Base-by-base conservation (phyloP, 257 asterid genomes). In the Forsythia suspensa region DNA sequence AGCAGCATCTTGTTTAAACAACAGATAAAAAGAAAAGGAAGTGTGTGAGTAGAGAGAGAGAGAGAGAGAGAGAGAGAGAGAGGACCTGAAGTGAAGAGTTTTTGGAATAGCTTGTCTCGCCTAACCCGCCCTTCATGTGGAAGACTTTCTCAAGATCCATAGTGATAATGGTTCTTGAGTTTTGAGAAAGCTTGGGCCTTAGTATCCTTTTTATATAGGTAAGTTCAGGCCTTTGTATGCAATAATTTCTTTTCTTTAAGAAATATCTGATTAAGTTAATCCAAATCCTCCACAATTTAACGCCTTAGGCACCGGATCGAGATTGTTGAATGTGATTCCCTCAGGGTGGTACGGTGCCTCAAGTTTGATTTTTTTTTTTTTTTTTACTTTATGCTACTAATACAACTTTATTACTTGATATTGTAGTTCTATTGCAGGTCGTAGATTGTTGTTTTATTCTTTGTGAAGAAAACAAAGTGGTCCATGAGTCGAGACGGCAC, bases 111-210 rank as follows among this genome's bases (percentile, higher is more conserved):
- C 97, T 91, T 29, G 88, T 83, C 5, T 89, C 90, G 55, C 91
- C 96, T 34, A 73, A 57, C 2, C 98, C 98, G n/a, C 97, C 97
- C 11, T 85, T 92, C 98, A 92, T 94, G 90, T 89, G 98, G 92
- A 94, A 92, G 38, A 75, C 78, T 71, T 89, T 89, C 84, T 90
- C 86, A 59, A 94, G 85, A 86, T 92, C 97, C 98, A 94, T 89
- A 78, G 52, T 87, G 80, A 67, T 8, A 21, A 11, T 24, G 13
- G 24, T 38, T 63, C 3, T 61, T 10, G 13, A 11, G 37, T 9
- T 21, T 24, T n/a, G 24, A 55, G 65, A 29, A 24, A 21, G 68
- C 37, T 61, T n/a, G 13, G 68, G 13, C 15, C 55, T 61, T 9
- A 21, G 68, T 61, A 21, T 61, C 34, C 37, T 13, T n/a, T 46